phyloP scores from a whole-genome alignment of 257 asterid species.

The Echium plantagineum region DNA sequence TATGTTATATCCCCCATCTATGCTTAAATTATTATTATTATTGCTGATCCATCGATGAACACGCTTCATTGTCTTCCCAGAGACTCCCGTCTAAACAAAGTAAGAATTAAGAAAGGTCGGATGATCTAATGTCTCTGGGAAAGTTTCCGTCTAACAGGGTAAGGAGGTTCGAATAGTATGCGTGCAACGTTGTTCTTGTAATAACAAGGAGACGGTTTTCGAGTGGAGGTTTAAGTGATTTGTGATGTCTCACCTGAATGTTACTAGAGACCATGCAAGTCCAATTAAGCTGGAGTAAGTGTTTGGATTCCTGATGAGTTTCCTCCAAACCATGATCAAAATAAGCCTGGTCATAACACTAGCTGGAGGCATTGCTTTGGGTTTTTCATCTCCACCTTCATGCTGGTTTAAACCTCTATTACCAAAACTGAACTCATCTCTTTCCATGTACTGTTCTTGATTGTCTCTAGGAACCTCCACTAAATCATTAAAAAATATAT shows the following conservation, averaged over 20 bases:
- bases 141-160: too few relatives aligned
- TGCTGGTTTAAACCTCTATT: slow-evolving; percentile 32
- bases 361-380: slow-evolving; percentile 74
- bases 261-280: slow-evolving; percentile 71
- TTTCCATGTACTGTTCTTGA: slow-evolving; percentile 40
- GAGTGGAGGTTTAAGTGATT: too few relatives aligned
- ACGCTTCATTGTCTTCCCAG: too few relatives aligned
- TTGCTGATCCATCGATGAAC: too few relatives aligned
- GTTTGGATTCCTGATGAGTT: slow-evolving; percentile 91
- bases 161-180: too few relatives aligned
- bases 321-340: slow-evolving; percentile 95
- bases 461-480: slow-evolving; percentile 41
- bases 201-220: too few relatives aligned
- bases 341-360: slow-evolving; percentile 97
- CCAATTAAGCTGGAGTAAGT: slow-evolving; percentile 90
- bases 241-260: slow-evolving; percentile 45
- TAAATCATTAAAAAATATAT: slow-evolving; percentile 1
- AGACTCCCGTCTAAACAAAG: too few relatives aligned
- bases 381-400: slow-evolving; percentile 40
- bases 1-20: too few relatives aligned
- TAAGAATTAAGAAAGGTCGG: too few relatives aligned
- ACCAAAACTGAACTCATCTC: slow-evolving; percentile 54
- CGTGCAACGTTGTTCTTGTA: too few relatives aligned
- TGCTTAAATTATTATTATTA: too few relatives aligned
- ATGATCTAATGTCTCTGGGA: too few relatives aligned